These are phyloP conservation scores for Penicillium brevicompactum DNA, from an alignment of 2,329 filamentous ascomycete genomes.

Conservation along the genomic window DNA sequence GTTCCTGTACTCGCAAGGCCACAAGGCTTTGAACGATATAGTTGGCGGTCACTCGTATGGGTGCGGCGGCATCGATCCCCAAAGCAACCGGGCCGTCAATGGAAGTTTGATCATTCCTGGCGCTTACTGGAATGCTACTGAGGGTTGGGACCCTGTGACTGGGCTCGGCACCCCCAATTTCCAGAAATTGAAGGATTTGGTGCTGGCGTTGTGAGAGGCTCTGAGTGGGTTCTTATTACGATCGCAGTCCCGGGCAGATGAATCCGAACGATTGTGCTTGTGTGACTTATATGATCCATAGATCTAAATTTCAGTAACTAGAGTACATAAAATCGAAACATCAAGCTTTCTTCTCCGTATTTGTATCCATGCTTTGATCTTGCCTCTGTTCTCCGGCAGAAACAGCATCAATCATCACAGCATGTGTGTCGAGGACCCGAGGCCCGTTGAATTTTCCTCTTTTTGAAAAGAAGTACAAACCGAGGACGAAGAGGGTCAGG, in stretches of 20 bases:
- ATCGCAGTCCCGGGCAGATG: too few species aligned
- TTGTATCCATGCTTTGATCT: not conserved
- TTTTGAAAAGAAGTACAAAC: conserved; percentile 3
- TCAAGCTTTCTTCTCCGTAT: not conserved
- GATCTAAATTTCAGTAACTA: too few species aligned
- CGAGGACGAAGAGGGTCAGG: conserved; percentile 1
- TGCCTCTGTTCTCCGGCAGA: not conserved
- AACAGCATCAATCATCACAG: not conserved
- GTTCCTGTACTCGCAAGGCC: conserved; percentile 55
- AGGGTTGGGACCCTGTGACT: conserved; percentile 46
- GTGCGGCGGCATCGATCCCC: conserved; percentile 37
- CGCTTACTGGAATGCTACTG: conserved; percentile 33
- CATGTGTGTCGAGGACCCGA: not conserved
- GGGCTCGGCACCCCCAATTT: conserved; percentile 39
- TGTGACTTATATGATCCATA: not conserved
- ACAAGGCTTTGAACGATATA: conserved; percentile 53
- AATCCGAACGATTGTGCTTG: too few species aligned
- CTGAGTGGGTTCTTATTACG: not conserved
- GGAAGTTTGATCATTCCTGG: conserved; percentile 28
- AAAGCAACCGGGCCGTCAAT: conserved; percentile 17
- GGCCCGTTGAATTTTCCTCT: not conserved
- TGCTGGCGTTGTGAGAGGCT: conserved; percentile 15
- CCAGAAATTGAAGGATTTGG: conserved; percentile 23
- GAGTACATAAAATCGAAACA: not conserved
- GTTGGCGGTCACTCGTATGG: conserved; percentile 36